Evolutionary conservation across 2,329 filamentous ascomycete species (phyloP).

Genomic region (Exserohilum turcica): DNA sequence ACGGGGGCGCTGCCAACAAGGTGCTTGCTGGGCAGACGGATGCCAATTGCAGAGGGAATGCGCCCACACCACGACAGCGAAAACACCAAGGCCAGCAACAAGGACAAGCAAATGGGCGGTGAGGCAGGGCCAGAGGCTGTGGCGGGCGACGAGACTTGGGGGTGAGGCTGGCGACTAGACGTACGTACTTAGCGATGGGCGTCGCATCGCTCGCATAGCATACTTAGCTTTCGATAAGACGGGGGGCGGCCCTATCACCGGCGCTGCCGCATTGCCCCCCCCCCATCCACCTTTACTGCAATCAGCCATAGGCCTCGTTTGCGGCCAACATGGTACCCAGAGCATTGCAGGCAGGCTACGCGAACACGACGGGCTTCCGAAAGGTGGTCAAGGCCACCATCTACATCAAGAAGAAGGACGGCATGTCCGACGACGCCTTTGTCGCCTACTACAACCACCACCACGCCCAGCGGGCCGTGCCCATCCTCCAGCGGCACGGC

Average conservation of each 20-base stretch:
- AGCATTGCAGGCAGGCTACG: constrained; percentile 54
- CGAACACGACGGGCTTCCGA: constrained; percentile 52
- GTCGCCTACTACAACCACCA: constrained; percentile 54
- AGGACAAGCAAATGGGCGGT: constrained; percentile 26
- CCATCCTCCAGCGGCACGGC: constrained; percentile 51
- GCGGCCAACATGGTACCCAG: constrained; percentile 48
- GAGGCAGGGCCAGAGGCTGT: constrained; percentile 19
- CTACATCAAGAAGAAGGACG: constrained; percentile 54
- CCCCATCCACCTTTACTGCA: constrained; percentile 3
- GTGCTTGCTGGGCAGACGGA: constrained; percentile 3
- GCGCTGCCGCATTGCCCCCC: constrained; percentile 2
- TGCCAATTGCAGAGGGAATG: constrained; percentile 3
- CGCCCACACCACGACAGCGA: too few relatives aligned
- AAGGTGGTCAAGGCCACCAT: constrained; percentile 56
- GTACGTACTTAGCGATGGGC: constrained; percentile 15
- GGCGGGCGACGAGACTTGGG: constrained; percentile 5
- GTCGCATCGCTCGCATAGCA: neutral
- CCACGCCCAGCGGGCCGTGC: constrained; percentile 52
- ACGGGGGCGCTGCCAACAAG: constrained; percentile 4
- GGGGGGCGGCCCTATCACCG: constrained; percentile 4
- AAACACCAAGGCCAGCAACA: too few relatives aligned
- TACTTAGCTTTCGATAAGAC: constrained; percentile 4
- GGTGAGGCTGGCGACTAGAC: constrained; percentile 10
- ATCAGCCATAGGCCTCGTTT: constrained; percentile 12
- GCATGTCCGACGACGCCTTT: constrained; percentile 53